These are phyloP conservation scores for Cicer cuneatum DNA, from an alignment of 306 rosid species.

Conservation along the genomic window DNA sequence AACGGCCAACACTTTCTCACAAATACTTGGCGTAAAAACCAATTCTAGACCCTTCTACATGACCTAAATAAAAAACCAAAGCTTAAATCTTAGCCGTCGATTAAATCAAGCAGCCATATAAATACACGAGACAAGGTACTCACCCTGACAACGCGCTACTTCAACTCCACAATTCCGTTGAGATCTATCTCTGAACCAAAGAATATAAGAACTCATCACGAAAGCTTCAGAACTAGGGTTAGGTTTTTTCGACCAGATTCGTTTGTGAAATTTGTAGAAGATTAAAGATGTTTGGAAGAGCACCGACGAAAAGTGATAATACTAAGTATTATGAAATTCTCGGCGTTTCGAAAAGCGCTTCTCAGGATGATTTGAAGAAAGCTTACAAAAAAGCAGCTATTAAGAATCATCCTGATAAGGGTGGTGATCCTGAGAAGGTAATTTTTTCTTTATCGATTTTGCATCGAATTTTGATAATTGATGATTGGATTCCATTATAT, in stretches of 20 bases:
- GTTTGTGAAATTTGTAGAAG: background rate
- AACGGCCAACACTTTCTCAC: constrained; percentile 36
- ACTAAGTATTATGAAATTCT: constrained; percentile 72
- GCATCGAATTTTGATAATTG: background rate
- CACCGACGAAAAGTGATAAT: constrained; percentile 74
- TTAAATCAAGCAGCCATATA: background rate
- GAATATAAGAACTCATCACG: background rate
- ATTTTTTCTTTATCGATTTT: background rate
- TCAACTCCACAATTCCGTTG: background rate
- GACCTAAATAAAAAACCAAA: background rate
- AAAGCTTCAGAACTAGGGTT: constrained; percentile 12
- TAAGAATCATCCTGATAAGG: constrained; percentile 90
- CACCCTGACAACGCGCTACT: background rate
- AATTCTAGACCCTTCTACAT: constrained; percentile 54
- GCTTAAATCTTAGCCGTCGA: constrained; percentile 46
- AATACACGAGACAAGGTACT: background rate
- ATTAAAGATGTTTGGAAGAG: constrained; percentile 72
- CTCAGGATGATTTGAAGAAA: constrained; percentile 85
- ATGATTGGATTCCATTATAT: background rate
- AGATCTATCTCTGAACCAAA: background rate
- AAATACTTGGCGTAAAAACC: background rate
- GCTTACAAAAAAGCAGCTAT: constrained; percentile 92
- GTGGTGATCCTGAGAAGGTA: constrained; percentile 95
- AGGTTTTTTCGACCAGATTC: background rate
- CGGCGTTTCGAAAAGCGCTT: constrained; percentile 77